Percentiles rank a stretch among this genome's conserved stretches.
Evolutionary conservation across 305 asterid species (phyloP).

Genomic region (Solanum hybrid): DNA sequence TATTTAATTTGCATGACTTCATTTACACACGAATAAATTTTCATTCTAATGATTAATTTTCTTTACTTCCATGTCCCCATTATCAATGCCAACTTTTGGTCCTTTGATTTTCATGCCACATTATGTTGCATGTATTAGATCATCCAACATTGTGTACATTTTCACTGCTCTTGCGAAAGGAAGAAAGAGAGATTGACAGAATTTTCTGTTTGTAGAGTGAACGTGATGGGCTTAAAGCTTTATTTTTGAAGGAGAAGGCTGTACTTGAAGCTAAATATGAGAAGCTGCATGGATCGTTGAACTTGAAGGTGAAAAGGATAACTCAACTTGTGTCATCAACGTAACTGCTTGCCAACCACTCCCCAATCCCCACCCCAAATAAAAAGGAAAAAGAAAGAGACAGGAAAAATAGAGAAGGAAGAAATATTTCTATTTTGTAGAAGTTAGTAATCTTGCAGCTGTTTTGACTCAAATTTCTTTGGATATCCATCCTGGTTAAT

Average conservation of each 20-base stretch:
- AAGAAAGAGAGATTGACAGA: background rate
- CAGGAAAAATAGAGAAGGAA: background rate
- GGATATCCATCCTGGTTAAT: background rate
- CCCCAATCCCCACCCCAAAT: background rate
- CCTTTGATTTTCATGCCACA: background rate
- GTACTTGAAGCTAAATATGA: conserved; percentile 84
- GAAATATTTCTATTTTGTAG: background rate
- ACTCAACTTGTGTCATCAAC: background rate
- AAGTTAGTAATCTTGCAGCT: background rate
- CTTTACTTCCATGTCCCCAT: background rate
- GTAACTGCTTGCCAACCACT: background rate
- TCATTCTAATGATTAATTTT: background rate
- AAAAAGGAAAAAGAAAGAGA: background rate
- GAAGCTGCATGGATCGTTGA: conserved; percentile 65
- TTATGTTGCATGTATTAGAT: background rate
- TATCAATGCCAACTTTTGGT: background rate
- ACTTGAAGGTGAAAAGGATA: conserved; percentile 32
- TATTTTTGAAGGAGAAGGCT: conserved; percentile 69
- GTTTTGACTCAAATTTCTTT: background rate
- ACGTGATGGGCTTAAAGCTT: conserved; percentile 63
- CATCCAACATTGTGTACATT: background rate
- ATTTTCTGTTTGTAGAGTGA: conserved; percentile 30
- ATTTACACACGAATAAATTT: background rate
- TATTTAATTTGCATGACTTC: background rate
- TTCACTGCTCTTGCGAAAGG: background rate